A percentile compares a stretch with the other conserved stretches of the same genome.
Evolutionary conservation across 352 stramenopile genomes (phyloP).

Genomic region (Phytophthora sp.): DNA sequence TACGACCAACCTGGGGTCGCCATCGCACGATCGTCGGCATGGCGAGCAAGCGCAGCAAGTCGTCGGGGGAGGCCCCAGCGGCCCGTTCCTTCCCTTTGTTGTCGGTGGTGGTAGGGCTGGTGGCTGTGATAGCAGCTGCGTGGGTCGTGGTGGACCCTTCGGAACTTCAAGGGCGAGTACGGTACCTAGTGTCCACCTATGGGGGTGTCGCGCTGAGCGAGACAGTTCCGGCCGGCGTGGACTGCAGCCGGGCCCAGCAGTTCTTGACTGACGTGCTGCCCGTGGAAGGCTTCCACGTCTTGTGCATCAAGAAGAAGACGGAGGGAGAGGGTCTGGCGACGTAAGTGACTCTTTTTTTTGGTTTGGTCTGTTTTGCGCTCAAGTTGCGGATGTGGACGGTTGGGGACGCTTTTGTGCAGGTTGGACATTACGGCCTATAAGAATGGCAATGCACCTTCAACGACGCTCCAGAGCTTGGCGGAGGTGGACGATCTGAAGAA

Average conservation of each 20-base stretch:
- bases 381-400: neutral
- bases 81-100: constrained; percentile 7
- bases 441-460: constrained; percentile 49
- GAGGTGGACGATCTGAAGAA: constrained; percentile 46
- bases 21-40: constrained; percentile 4
- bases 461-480: constrained; percentile 36
- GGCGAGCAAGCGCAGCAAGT: constrained; percentile 1
- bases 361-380: neutral
- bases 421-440: constrained; percentile 61
- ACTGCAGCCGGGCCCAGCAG: constrained; percentile 43
- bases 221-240: constrained; percentile 11
- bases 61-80: neutral
- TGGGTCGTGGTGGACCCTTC: constrained; percentile 25
- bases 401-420: constrained; percentile 26
- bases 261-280: constrained; percentile 60
- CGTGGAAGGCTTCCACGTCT: constrained; percentile 75
- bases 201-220: constrained; percentile 1
- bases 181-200: constrained; percentile 36
- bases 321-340: neutral
- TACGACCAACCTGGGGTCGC: neutral
- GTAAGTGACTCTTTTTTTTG: constrained; percentile 19
- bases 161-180: constrained; percentile 27
- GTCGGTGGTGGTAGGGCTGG: constrained; percentile 33
- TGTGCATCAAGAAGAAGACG: constrained; percentile 53
- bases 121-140: constrained; percentile 29